Evolutionary conservation across 192 early-diverging fungal genomes (phyloP).

Genomic region (Coemansia nantahalensis): DNA sequence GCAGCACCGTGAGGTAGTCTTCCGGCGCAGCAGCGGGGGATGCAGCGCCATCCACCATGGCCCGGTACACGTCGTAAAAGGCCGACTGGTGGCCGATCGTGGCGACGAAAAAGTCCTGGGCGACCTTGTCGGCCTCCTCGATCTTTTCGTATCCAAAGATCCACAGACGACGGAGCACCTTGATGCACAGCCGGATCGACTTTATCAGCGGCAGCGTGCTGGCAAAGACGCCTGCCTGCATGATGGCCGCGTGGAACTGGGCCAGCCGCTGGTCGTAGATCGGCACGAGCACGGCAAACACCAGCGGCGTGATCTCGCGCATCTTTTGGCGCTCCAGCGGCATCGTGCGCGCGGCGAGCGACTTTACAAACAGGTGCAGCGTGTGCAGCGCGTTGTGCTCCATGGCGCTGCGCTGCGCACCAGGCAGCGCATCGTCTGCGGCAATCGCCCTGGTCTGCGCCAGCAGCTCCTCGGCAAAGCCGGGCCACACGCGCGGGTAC

Average conservation of each 20-base stretch:
- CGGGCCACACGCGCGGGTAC: slow-evolving; percentile 84
- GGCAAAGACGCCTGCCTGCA: slow-evolving; percentile 11
- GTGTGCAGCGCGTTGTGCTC: slow-evolving; percentile 73
- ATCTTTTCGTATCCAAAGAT: slow-evolving; percentile 70
- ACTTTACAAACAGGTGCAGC: slow-evolving; percentile 73
- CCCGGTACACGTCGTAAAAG: slow-evolving; percentile 29
- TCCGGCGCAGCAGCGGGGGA: slow-evolving; percentile 3
- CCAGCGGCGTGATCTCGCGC: slow-evolving; percentile 63
- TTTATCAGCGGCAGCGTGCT: slow-evolving; percentile 52
- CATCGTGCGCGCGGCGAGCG: slow-evolving; percentile 67
- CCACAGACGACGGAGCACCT: slow-evolving; percentile 73
- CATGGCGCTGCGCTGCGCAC: slow-evolving; percentile 43
- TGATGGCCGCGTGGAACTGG: slow-evolving; percentile 50
- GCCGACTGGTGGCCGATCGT: slow-evolving; percentile 29
- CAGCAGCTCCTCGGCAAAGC: slow-evolving; percentile 34
- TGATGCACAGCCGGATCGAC: slow-evolving; percentile 64
- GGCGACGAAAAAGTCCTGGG: slow-evolving; percentile 31
- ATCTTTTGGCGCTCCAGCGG: slow-evolving; percentile 59
- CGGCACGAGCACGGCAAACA: slow-evolving; percentile 64
- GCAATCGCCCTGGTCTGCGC: slow-evolving; percentile 14
- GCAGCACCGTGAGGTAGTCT: slow-evolving; percentile 10
- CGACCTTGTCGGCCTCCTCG: slow-evolving; percentile 5
- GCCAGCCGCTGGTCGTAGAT: slow-evolving; percentile 64
- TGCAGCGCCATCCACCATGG: slow-evolving; percentile 11
- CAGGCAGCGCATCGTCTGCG: slow-evolving; percentile 4